Evolutionary conservation across 1,139 yeast species (phyloP).

Genomic region (Saccharomyces uvarum): DNA sequence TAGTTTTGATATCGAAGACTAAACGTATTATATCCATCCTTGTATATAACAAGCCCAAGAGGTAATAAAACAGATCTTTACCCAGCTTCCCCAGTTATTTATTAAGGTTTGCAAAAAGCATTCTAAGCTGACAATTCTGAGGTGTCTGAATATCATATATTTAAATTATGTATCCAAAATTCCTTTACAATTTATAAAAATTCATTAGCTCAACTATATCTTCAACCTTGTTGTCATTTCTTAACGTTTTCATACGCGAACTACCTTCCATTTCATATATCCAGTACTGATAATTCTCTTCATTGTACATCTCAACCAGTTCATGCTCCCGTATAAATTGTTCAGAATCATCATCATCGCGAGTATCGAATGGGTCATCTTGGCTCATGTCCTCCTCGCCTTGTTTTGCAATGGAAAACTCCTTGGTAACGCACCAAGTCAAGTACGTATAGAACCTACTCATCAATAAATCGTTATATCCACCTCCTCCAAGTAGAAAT

Average conservation of each 20-base stretch:
- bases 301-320: slow-evolving; percentile 38
- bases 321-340: slow-evolving; percentile 49
- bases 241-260: slow-evolving; percentile 12
- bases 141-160: not conserved
- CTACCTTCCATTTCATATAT: slow-evolving; percentile 29
- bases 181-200: not conserved
- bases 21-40: slow-evolving; percentile 1
- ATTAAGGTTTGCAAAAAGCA: not conserved
- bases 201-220: not conserved
- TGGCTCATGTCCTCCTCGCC: not conserved
- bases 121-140: not conserved
- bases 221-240: slow-evolving; percentile 18
- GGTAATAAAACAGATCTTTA: not conserved
- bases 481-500: slow-evolving; percentile 69
- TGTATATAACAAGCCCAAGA: not conserved
- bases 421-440: slow-evolving; percentile 36
- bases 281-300: slow-evolving; percentile 49
- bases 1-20: slow-evolving; percentile 62
- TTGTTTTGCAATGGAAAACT: slow-evolving; percentile 4
- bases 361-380: not conserved
- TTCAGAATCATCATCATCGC: slow-evolving; percentile 16
- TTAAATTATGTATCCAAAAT: not conserved
- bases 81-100: not conserved
- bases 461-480: slow-evolving; percentile 56
- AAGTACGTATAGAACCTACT: slow-evolving; percentile 60